Conservation (phyloP, 306 rosid species). For the Neltuma alba region DNA sequence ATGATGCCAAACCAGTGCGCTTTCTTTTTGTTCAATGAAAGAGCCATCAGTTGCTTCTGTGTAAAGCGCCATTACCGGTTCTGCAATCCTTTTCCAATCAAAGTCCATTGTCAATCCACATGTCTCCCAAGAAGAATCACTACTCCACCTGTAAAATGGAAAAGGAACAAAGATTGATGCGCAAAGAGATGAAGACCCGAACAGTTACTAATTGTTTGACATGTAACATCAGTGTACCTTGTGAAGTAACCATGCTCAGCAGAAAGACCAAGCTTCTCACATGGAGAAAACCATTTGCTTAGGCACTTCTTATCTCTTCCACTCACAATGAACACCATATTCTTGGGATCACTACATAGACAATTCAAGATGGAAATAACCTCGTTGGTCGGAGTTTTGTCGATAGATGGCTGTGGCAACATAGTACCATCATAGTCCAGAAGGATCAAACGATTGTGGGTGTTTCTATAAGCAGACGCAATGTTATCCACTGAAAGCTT, state of each 20-base stretch:
- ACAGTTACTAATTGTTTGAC: not conserved
- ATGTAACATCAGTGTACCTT: not conserved
- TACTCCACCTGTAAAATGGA: conserved; percentile 50
- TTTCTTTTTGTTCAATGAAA: conserved; percentile 62
- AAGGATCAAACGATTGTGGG: conserved; percentile 15
- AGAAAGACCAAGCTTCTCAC: conserved; percentile 18
- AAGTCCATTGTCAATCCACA: conserved; percentile 58
- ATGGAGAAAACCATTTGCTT: conserved; percentile 23
- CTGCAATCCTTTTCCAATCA: conserved; percentile 67
- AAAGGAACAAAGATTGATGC: not conserved
- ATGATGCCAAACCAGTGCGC: conserved; percentile 78
- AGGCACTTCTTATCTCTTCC: conserved; percentile 24
- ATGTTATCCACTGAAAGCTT: conserved; percentile 17
- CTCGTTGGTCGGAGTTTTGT: conserved; percentile 2
- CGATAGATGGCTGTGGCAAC: conserved; percentile 15
- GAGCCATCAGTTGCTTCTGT: conserved; percentile 80
- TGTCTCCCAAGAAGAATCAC: conserved; percentile 48
- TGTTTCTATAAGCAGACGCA: conserved; percentile 1
- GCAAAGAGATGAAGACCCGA: not conserved
- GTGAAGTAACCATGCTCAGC: conserved; percentile 30
- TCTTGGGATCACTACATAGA: conserved; percentile 18
- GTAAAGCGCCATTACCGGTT: conserved; percentile 67
- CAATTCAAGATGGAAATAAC: conserved; percentile 23
- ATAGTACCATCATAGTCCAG: conserved; percentile 27
- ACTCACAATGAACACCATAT: conserved; percentile 18